Percentiles rank a stretch among this genome's conserved stretches.
These are phyloP conservation scores for Metarhizium rileyi DNA, from an alignment of 2,329 filamentous ascomycete species.

Conservation along the genomic window DNA sequence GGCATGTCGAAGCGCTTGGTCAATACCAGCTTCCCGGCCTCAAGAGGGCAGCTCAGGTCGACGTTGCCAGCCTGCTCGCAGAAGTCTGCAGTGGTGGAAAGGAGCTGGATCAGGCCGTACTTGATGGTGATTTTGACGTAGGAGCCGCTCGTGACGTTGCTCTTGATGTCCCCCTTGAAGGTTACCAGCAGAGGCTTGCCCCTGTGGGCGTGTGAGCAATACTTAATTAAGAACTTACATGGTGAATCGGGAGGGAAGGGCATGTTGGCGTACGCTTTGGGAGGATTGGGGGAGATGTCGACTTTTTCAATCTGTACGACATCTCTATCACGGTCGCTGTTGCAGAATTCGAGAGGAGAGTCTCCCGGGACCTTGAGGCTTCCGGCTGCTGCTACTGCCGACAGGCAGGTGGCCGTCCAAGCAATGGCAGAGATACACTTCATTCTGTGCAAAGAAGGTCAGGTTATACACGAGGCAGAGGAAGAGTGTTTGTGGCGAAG, in stretches of 20 bases:
- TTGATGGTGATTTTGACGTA: constrained; percentile 80
- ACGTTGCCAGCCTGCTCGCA: constrained; percentile 86
- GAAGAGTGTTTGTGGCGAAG: too few species aligned
- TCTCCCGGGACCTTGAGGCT: neutral
- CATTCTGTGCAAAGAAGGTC: neutral
- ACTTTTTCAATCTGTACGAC: neutral
- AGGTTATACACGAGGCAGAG: too few species aligned
- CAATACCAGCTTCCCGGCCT: constrained; percentile 64
- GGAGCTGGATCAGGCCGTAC: constrained; percentile 84
- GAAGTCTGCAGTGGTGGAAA: constrained; percentile 71
- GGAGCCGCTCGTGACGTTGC: constrained; percentile 59
- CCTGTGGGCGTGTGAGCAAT: neutral
- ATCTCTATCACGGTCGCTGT: neutral
- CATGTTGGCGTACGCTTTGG: neutral
- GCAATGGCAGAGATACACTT: neutral
- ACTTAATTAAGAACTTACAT: too few species aligned
- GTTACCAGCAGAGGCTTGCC: neutral
- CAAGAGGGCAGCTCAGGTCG: constrained; percentile 77
- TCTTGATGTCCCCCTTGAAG: neutral
- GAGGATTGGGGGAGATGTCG: neutral
- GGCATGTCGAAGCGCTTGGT: constrained; percentile 79
- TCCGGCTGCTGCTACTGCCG: neutral
- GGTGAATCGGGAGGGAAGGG: neutral
- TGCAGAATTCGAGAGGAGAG: neutral
- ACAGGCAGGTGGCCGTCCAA: neutral